Evolutionary conservation across 2,329 filamentous ascomycete genomes (phyloP).

Genomic region (Ophiostoma triangulosporum): DNA sequence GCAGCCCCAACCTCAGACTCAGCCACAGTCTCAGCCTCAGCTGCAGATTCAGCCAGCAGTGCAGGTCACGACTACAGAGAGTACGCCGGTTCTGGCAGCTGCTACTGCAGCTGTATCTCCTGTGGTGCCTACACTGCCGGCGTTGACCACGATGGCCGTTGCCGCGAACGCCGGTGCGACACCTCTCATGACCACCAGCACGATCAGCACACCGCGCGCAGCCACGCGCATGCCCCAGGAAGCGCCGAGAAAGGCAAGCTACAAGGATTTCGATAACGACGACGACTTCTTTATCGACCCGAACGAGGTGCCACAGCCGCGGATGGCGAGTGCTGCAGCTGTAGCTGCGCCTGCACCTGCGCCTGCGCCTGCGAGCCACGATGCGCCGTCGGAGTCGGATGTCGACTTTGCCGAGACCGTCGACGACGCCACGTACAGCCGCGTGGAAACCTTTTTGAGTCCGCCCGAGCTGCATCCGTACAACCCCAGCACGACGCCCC

Average conservation of each 20-base stretch:
- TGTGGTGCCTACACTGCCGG: not conserved
- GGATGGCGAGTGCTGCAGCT: too few relatives aligned
- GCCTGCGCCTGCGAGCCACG: not conserved
- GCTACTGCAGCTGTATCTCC: not conserved
- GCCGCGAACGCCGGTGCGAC: not conserved
- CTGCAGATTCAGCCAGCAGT: not conserved
- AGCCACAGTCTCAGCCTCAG: not conserved
- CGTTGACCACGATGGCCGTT: not conserved
- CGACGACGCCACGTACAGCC: slow-evolving; percentile 30
- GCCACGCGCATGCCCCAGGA: not conserved
- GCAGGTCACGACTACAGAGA: not conserved
- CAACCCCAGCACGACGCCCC: not conserved
- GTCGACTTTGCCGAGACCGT: slow-evolving; percentile 10
- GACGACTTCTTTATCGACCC: slow-evolving; percentile 8
- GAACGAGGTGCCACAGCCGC: not conserved
- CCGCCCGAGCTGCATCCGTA: slow-evolving; percentile 25
- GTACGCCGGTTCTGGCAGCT: not conserved
- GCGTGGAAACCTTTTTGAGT: slow-evolving; percentile 35
- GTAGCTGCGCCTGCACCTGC: too few relatives aligned
- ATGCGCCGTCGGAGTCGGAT: slow-evolving; percentile 4
- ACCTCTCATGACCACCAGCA: not conserved
- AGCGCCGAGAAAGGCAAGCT: not conserved
- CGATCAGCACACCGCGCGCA: not conserved
- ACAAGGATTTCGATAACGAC: slow-evolving; percentile 10
- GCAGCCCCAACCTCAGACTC: not conserved